These are phyloP conservation scores for Metschnikowia cerradonensis DNA, from an alignment of 805 yeast genomes.

Conservation along the genomic window DNA sequence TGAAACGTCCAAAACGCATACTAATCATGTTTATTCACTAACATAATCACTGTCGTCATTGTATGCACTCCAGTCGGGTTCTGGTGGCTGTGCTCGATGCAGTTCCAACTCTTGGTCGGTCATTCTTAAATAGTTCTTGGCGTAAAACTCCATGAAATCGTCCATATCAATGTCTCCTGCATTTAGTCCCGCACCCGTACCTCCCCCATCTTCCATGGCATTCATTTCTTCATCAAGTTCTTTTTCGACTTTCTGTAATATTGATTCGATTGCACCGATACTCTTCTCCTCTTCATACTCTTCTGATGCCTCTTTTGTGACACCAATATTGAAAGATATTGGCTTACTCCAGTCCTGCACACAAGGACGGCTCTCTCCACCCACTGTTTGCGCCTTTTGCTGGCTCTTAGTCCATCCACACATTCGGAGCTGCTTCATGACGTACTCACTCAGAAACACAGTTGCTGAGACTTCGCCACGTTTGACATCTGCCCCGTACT, in stretches of 20 bases:
- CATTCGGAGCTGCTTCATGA: background rate
- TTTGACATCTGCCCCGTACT: background rate
- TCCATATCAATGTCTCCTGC: conserved; percentile 11
- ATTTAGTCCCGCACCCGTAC: background rate
- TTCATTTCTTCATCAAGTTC: background rate
- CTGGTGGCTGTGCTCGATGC: conserved; percentile 3
- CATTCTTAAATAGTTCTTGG: conserved; percentile 9
- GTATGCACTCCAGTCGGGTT: conserved; percentile 11
- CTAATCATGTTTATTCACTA: background rate
- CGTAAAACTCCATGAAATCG: conserved; percentile 15
- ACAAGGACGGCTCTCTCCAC: background rate
- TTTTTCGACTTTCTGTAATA: background rate
- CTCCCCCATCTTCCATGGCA: background rate
- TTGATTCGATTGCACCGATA: background rate
- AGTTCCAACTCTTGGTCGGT: conserved; percentile 6
- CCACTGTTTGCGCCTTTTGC: background rate
- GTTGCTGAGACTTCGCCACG: background rate
- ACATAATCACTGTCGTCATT: conserved; percentile 14
- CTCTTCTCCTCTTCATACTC: background rate
- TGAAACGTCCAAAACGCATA: too few relatives aligned
- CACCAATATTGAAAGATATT: background rate
- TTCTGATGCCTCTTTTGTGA: too few relatives aligned
- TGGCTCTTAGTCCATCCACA: background rate
- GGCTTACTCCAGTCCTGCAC: background rate
- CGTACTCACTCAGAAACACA: conserved; percentile 4